Evolutionary conservation across 2,329 filamentous ascomycete genomes (phyloP), one percentile per base, ranked within the genome.

Genomic region (Phaeosphaeriaceae sp.): DNA sequence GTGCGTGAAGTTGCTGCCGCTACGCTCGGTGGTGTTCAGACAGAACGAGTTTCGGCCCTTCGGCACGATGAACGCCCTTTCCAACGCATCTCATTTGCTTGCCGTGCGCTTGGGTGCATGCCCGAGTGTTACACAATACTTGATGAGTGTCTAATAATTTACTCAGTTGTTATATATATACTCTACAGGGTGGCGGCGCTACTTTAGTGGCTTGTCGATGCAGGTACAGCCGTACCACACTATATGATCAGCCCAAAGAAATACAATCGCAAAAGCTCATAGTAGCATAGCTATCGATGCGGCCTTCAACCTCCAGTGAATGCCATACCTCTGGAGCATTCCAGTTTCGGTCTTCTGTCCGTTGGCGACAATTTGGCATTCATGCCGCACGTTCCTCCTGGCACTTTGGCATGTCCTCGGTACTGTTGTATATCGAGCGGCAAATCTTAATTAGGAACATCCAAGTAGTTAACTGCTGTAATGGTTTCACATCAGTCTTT

Each of bases 401-500:
- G 50, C 52, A 15, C 17, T 6, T 30, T n/a, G 12, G 16, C 16
- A 12, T 54, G 59, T 58, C 43, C 43, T 46, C 48, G 51, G 50
- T 9, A 35, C 18, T 20, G n/a, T 16, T n/a, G 23, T 23, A 28
- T 32, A 15, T 20, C 29, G 28, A 26, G 23, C 23, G 23, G 23
- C 11, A 11, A 17, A 39, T 7, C 20, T 40, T 40, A 45, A 42
- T 51, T 42, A 56, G 56, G 56, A 52, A 61, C 51, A 50, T 58
- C 58, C 67, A 60, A 66, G 43, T 60, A 48, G 47, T 43, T 43
- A 37, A 51, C 34, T 20, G 54, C 23, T 26, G 23, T 26, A 26
- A 26, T 26, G 23, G 68, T 70, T 70, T 70, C 66, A 70, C 45
- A 41, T 61, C 53, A 39, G 23, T 29, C 50, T 54, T 70, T 69